Evolutionary conservation across 768 basidiomycete species (phyloP), one percentile per base, ranked within the genome.

Genomic region (Baorangia bicolor): DNA sequence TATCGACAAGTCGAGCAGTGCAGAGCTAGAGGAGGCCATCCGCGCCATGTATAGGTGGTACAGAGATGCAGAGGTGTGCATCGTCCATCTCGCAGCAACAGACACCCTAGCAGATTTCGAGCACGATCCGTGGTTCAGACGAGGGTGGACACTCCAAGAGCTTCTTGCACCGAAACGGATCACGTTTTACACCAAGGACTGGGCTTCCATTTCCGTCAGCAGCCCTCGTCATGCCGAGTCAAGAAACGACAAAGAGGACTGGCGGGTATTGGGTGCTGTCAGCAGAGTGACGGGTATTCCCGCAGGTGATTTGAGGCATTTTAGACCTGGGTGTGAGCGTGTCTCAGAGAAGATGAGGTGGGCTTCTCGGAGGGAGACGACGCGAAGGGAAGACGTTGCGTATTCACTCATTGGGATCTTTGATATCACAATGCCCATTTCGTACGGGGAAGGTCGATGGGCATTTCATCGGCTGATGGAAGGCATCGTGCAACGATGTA

Each of bases 391-490:
- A 6, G 60, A 61, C 23, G 30, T 52, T 6, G 53, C 60, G 3
- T 61, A 61, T 21, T 30, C 53, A 1, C 60, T 61, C 21, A 38
- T 61, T 14, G 60, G 60, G n/a, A 55, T 61, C 20, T 61, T 61
- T 27, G 53, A 61, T 4, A 49, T 61, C 49, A 61, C 49, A 2
- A 56, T 61, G 46, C 50, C 60, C 20, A 56, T 61, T 20, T 55
- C 59, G 12, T 61, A 61, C 11, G 60, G 60, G 23, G 60, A 61
- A 27, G 58, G 59, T 3, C 18, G 5, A 4, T 61, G 60, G 59
- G 60, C 59, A 4, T 61, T 61, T 30, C 46, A 61, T 38, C 48
- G 60, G 28, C 13, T 61, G 49, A 27, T 51, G 37, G 53, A 49
- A 33, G 37, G 41, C 14, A 56, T 61, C 23, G 33, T 41, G 20